These are phyloP conservation scores for Xylaria sp. DNA, from an alignment of 2,329 filamentous ascomycete species.

Conservation along the genomic window DNA sequence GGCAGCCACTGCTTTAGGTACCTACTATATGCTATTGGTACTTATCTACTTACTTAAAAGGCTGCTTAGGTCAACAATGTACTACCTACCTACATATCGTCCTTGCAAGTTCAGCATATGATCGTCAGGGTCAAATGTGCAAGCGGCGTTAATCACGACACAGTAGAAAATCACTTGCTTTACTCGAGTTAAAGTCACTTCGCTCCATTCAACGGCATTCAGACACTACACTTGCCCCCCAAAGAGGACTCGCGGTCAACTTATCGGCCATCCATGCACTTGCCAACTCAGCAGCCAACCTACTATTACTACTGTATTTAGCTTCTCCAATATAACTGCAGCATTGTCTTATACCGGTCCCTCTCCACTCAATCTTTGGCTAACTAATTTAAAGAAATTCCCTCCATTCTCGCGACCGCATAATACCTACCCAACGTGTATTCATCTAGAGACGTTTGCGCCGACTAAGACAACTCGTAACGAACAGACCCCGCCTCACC, in stretches of 20 bases:
- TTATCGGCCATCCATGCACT: constrained; percentile 14
- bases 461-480: constrained; percentile 5
- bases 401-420: constrained; percentile 6
- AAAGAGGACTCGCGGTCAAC: background rate
- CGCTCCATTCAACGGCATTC: background rate
- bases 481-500: background rate
- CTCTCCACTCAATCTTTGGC: constrained; percentile 11
- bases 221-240: background rate
- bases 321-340: constrained; percentile 31
- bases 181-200: background rate
- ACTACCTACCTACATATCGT: too few relatives aligned
- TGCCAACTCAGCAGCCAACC: constrained; percentile 23
- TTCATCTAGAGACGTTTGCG: constrained; percentile 2
- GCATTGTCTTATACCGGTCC: constrained; percentile 30
- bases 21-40: too few relatives aligned
- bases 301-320: background rate
- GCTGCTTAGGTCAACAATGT: too few relatives aligned
- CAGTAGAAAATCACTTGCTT: too few relatives aligned
- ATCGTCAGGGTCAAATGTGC: constrained; percentile 17
- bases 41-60: too few relatives aligned
- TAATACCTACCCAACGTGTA: constrained; percentile 3
- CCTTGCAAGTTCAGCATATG: too few relatives aligned
- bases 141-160: background rate
- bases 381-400: background rate
- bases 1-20: too few relatives aligned